A percentile compares a stretch with the other conserved stretches of the same genome.
These are phyloP conservation scores for Mucor plumbeus DNA, from an alignment of 371 early-diverging fungal species.

Conservation along the genomic window DNA sequence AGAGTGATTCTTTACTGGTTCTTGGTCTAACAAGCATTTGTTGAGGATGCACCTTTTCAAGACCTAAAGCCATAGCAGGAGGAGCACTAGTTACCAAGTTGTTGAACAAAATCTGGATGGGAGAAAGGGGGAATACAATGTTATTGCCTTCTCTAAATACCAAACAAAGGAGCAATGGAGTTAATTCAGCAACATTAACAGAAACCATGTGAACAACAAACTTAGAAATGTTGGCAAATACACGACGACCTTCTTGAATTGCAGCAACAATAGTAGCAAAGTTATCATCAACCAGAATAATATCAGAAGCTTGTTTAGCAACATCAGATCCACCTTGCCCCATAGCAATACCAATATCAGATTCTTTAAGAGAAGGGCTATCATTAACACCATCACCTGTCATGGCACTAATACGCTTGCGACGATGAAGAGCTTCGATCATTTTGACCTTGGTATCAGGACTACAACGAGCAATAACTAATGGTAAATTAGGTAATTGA, in stretches of 20 bases:
- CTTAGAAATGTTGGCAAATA: conserved; percentile 91
- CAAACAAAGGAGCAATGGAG: conserved; percentile 72
- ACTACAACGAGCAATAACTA: conserved; percentile 92
- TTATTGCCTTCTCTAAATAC: conserved; percentile 63
- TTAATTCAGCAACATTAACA: conserved; percentile 82
- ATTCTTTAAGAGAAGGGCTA: conserved; percentile 88
- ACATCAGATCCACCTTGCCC: conserved; percentile 91
- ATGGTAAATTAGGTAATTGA: conserved; percentile 78
- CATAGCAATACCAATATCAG: conserved; percentile 95
- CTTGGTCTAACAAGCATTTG: conserved; percentile 87
- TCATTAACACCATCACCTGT: conserved; percentile 96
- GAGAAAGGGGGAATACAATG: conserved; percentile 78
- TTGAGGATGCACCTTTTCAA: conserved; percentile 81
- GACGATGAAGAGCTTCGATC: conserved; percentile 92
- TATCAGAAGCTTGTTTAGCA: conserved; percentile 91
- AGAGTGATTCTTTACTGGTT: conserved; percentile 64
- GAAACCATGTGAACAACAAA: conserved; percentile 90
- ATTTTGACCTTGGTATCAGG: conserved; percentile 98
- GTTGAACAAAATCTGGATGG: conserved; percentile 88
- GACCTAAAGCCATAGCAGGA: conserved; percentile 83
- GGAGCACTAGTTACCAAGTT: conserved; percentile 84
- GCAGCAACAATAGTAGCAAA: conserved; percentile 87
- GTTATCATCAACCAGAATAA: conserved; percentile 88
- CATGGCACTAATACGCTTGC: conserved; percentile 72
- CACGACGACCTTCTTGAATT: conserved; percentile 84